phyloP scores from a whole-genome alignment of 306 rosid species.

The Dalbergia cultrata region DNA sequence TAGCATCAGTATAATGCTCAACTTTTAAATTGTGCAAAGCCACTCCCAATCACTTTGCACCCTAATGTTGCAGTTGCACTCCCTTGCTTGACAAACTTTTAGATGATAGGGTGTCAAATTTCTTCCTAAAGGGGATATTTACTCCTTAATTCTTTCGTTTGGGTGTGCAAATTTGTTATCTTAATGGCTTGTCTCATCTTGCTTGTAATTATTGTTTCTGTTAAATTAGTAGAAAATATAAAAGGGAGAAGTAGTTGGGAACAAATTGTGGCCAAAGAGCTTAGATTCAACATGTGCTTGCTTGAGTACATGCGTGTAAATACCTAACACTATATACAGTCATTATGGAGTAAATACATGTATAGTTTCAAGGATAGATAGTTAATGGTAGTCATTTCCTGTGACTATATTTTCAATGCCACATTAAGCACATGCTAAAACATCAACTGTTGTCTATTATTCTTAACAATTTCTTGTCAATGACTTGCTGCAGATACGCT shows the following conservation, averaged over 20 bases:
- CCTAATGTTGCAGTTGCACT: not conserved
- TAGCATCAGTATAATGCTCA: not conserved
- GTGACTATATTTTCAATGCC: no score
- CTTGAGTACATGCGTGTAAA: no score
- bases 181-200: constrained; percentile 18
- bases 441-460: no score
- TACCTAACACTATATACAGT: no score
- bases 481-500: constrained; percentile 79
- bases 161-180: not conserved
- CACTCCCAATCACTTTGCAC: not conserved
- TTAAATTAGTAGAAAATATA: no score
- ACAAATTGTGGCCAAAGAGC: no score
- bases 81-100: constrained; percentile 22
- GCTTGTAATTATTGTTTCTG: constrained; percentile 25
- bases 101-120: not conserved
- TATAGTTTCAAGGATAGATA: no score
- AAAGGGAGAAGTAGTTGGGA: no score
- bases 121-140: not conserved
- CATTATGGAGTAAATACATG: no score
- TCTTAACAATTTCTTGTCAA: constrained; percentile 9
- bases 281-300: no score
- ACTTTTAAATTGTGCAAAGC: not conserved
- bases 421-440: no score
- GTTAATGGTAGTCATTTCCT: no score
- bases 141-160: not conserved